phyloP scores from a whole-genome alignment of 768 basidiomycete genomes.

The Amanita phalloides region DNA sequence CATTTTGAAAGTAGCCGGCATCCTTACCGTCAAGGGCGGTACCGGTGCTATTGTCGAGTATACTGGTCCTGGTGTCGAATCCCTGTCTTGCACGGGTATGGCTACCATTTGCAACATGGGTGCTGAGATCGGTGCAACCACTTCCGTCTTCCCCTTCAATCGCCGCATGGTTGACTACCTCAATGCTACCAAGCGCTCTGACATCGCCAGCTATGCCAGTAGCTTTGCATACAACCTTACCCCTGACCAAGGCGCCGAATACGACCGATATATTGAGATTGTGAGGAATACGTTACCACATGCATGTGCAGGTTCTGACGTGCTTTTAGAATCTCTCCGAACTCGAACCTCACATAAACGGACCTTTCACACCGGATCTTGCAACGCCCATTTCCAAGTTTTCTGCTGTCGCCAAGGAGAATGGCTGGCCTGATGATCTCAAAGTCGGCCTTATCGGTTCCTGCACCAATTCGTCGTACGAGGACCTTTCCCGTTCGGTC shows the following conservation, averaged over 20 bases:
- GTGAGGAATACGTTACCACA: constrained; percentile 32
- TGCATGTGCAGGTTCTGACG: constrained; percentile 3
- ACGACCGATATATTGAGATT: constrained; percentile 91
- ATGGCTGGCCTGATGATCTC: constrained; percentile 94
- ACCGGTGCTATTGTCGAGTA: constrained; percentile 99
- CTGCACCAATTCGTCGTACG: constrained; percentile 99
- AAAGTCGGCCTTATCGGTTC: constrained; percentile 97
- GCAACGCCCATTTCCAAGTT: constrained; percentile 98
- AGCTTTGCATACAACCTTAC: constrained; percentile 83
- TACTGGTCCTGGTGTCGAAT: constrained; percentile 88
- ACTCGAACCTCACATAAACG: constrained; percentile 99
- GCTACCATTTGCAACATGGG: constrained; percentile 99
- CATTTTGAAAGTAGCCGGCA: constrained; percentile 98
- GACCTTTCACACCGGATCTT: constrained; percentile 99
- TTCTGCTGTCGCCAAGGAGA: constrained; percentile 82
- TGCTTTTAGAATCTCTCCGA: constrained; percentile 73
- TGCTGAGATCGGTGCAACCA: constrained; percentile 98
- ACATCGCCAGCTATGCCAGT: constrained; percentile 84
- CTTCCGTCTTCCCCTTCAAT: constrained; percentile 99
- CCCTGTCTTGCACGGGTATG: constrained; percentile 97
- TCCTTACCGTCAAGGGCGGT: constrained; percentile 98
- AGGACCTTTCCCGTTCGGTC: constrained; percentile 98
- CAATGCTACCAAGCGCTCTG: constrained; percentile 84
- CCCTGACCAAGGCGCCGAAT: constrained; percentile 83
- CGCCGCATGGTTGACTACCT: constrained; percentile 88